These are phyloP conservation scores for Blastobotrys apis DNA, from an alignment of 1,139 yeast species.

Conservation along the genomic window DNA sequence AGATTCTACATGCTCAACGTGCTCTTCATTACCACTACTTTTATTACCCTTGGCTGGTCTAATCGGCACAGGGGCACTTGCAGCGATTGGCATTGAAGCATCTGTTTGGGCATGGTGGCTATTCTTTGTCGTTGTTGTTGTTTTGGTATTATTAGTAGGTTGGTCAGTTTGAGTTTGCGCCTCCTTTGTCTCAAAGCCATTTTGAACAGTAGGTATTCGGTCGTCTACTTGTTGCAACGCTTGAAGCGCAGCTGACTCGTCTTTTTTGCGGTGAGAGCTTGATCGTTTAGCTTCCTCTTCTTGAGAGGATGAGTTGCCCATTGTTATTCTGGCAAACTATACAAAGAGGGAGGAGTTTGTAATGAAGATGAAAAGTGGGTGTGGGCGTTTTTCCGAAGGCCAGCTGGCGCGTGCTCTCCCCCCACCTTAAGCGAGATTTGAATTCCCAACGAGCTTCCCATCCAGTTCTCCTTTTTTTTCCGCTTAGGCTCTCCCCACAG, in stretches of 20 bases:
- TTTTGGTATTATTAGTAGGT: background rate
- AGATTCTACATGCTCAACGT: conserved; percentile 21
- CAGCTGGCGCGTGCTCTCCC: no score
- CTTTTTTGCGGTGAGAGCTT: background rate
- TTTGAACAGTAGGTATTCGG: conserved; percentile 2
- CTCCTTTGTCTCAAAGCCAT: background rate
- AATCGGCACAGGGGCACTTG: no score
- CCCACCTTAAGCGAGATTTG: no score
- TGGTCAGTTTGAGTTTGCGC: background rate
- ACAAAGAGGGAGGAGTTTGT: no score
- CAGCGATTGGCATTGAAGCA: no score
- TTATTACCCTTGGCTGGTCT: background rate
- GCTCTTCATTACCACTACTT: conserved; percentile 3
- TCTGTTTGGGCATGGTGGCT: no score
- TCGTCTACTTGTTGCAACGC: conserved; percentile 4
- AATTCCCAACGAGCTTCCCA: no score
- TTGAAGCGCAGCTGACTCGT: conserved; percentile 7
- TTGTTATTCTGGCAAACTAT: no score
- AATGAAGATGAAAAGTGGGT: no score
- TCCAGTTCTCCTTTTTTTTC: no score
- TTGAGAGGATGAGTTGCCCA: conserved; percentile 34
- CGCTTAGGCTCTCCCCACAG: no score
- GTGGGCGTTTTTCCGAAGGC: no score
- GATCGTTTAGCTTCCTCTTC: conserved; percentile 21
- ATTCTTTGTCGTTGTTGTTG: background rate